Base-by-base conservation (phyloP, 2,329 filamentous ascomycete genomes). In the Diaporthe aspalathi region DNA sequence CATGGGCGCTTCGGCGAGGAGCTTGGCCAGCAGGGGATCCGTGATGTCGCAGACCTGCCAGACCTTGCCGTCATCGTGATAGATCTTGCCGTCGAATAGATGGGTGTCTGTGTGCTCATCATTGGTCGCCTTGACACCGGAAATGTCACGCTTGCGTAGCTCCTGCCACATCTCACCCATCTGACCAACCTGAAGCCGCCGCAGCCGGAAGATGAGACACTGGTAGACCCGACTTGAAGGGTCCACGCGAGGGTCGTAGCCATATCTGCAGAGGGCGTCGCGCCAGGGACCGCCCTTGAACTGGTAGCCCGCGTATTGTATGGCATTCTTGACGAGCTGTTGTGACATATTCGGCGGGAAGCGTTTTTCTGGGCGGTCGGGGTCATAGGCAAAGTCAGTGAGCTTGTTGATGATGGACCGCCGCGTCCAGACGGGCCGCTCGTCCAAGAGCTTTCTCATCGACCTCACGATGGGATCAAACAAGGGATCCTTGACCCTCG, bases 21-120 rank as follows among this genome's bases (percentile, higher is more conserved):
- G 83, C 14, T 84, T 80, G 0, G 84, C 83, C 1, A 98, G 84
- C 1, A 95, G 78, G 0, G 94, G 93, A 76, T 98, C 95, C 0
- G 90, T 92, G 68, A 98, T 92, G 80, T 99, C 96, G 82, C 94
- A 97, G 32, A 97, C 88, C 84, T 98, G 96, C 92, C 94, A 99
- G 63, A 96, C 91, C 77, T 96, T 96, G 49, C 94, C 94, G 77
- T 97, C 94, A 1, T 89, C 88, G 20, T 90, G 89, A 68, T 95
- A 89, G 2, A 87, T 88, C 72, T 90, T 85, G 57, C 95, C 95
- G 73, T 97, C 94, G 80, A 98, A 98, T 1, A 95, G 84, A 80
- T 98, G 95, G 79, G 24, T 81, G 43, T 83, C 79, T 29, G 83
- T 81, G 54, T 62, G 29, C 24, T 60, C 73, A 27, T 75, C 74